Evolutionary conservation across 208 protist species (phyloP).

Genomic region (Leishmania martiniquensis): DNA sequence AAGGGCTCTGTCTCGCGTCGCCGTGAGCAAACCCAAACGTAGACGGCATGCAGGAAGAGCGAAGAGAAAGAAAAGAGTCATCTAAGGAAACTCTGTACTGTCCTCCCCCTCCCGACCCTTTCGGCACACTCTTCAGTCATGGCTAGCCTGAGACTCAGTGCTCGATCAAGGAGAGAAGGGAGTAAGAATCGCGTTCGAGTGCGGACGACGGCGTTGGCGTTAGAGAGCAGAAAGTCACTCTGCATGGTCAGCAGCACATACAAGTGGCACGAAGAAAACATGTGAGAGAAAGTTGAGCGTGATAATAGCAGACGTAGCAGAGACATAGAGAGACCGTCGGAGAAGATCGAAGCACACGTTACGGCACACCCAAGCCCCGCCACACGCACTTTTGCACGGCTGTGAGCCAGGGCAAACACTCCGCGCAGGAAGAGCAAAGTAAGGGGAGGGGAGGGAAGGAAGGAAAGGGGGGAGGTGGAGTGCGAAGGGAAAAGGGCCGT

Average conservation of each 20-base stretch:
- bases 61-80: background rate
- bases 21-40: background rate
- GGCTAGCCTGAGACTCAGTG: too few relatives aligned
- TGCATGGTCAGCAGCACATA: background rate
- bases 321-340: too few relatives aligned
- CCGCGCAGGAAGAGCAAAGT: background rate
- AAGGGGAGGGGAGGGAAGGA: too few relatives aligned
- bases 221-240: too few relatives aligned
- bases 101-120: too few relatives aligned
- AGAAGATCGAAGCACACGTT: too few relatives aligned
- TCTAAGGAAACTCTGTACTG: background rate
- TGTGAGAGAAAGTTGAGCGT: background rate
- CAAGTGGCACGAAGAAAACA: background rate
- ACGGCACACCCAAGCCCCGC: background rate
- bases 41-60: background rate
- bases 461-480: background rate
- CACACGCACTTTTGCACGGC: background rate
- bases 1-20: background rate
- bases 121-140: too few relatives aligned
- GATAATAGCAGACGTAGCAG: background rate
- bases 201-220: too few relatives aligned
- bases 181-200: too few relatives aligned
- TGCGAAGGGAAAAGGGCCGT: background rate
- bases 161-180: too few relatives aligned
- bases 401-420: background rate